Percentiles rank a stretch among this genome's conserved stretches.
phyloP scores from a whole-genome alignment of 2,329 filamentous ascomycete genomes.

The Fusarium sublunatum region DNA sequence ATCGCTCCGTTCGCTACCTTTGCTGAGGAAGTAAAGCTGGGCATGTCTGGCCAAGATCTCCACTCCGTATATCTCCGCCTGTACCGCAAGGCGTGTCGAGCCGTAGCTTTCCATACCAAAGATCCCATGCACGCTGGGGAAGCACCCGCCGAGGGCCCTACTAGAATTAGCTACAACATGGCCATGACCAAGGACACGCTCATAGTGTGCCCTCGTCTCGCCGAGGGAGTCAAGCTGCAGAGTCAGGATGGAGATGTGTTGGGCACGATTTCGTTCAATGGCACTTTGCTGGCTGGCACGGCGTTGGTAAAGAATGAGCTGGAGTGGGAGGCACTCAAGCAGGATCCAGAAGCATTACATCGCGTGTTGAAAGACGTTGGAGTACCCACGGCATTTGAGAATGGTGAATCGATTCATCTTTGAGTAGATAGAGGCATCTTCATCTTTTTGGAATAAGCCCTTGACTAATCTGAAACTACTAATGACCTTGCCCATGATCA shows the following conservation, averaged over 20 bases:
- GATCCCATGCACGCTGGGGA: conserved; percentile 28
- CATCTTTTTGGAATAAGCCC: neutral
- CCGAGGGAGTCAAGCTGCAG: conserved; percentile 59
- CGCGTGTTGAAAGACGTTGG: conserved; percentile 48
- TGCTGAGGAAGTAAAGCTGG: conserved; percentile 51
- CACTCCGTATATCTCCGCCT: conserved; percentile 59
- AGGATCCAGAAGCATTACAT: conserved; percentile 46
- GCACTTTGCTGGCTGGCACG: conserved; percentile 72
- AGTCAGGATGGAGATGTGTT: conserved; percentile 48
- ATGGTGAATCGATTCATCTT: conserved; percentile 10
- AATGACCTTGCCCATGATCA: conserved; percentile 2
- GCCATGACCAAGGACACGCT: conserved; percentile 66
- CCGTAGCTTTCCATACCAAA: conserved; percentile 45
- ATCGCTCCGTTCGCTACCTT: conserved; percentile 60
- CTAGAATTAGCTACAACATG: conserved; percentile 72
- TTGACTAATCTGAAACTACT: conserved; percentile 7
- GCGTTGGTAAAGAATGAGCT: conserved; percentile 69
- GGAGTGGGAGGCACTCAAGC: conserved; percentile 66
- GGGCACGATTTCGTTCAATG: conserved; percentile 66
- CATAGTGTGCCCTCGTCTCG: conserved; percentile 65
- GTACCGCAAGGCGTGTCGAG: conserved; percentile 58
- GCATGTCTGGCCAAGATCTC: conserved; percentile 53
- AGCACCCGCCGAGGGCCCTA: conserved; percentile 52
- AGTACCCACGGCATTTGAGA: conserved; percentile 34
- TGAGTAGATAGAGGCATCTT: neutral